phyloP scores from a whole-genome alignment of 192 early-diverging fungal genomes.

The Oehlia diaphana region DNA sequence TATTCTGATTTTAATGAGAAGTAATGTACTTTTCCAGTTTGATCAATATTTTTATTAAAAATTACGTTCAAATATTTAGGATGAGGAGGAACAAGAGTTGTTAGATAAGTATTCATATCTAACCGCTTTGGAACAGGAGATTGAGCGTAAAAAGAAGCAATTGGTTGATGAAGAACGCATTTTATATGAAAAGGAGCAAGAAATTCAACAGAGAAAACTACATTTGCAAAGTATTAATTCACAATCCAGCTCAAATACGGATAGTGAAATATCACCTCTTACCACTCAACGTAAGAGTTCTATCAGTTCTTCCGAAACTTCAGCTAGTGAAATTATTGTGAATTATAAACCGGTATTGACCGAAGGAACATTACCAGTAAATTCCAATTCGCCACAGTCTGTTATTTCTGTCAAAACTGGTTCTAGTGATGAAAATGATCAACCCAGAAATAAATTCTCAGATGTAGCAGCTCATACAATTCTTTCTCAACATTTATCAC shows the following conservation, averaged over 20 bases:
- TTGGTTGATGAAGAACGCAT: conserved; percentile 14
- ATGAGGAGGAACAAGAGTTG: conserved; percentile 17
- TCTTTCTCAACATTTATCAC: conserved; percentile 10
- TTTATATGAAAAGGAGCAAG: conserved; percentile 3
- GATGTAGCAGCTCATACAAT: neutral
- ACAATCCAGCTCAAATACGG: conserved; percentile 2
- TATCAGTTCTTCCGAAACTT: neutral
- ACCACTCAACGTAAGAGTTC: neutral
- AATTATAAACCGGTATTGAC: neutral
- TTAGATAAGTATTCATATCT: conserved; percentile 19
- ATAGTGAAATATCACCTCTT: neutral
- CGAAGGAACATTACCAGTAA: neutral
- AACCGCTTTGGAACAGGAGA: conserved; percentile 26
- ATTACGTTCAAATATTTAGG: neutral
- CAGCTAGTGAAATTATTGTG: neutral
- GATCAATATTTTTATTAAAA: neutral
- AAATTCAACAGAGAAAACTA: conserved; percentile 2
- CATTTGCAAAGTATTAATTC: neutral
- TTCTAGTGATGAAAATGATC: neutral
- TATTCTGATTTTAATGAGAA: neutral
- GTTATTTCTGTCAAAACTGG: neutral
- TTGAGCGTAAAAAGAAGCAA: conserved; percentile 24
- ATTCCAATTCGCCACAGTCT: neutral
- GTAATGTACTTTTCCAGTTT: too few species aligned
- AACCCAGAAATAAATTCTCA: neutral